Evolutionary conservation across 805 yeast species (phyloP), one percentile per base, ranked within the genome.

Genomic region (Nakazawaea laoshanensis): DNA sequence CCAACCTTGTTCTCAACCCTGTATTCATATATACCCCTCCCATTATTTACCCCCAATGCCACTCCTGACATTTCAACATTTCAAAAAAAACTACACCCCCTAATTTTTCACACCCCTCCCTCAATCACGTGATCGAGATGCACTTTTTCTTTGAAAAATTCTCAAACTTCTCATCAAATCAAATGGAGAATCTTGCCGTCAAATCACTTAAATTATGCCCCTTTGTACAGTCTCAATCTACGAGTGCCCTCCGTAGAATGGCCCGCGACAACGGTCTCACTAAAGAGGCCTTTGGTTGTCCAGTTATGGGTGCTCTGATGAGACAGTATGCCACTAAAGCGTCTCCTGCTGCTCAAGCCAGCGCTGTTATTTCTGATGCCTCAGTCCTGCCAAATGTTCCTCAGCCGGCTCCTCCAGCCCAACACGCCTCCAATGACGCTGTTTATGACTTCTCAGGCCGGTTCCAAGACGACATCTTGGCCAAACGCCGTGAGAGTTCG

Each of bases 231-330:
- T 55, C 75, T 16, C 64, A 75, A 16, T 66, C 83, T 4, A 61
- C 78, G 14, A 61, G 72, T 32, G 66, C 78, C 11, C 62, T 85
- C 50, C 74, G 80, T 47, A 62, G 65, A 42, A 50, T 82, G 44
- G 66, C 78, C 33, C 52, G 54, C 14, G 44, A 52, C 36, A 51
- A 68, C 20, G 49, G 57, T 17, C 68, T 81, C 50, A 61, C 67
- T 29, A 48, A 58, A 28, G 72, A 71, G 42, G 95, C 94, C 34
- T 56, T 69, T 28, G 70, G 67, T 40, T 88, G 97, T 57, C 97
- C 97, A n/a, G 81, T 87, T 36, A 83, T 87, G 81, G 85, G 85
- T 17, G 76, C 77, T 33, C 95, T 95, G 23, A 58, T 86, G 33
- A 63, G 70, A 55, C 14, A 39, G 30, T 71, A 71, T 47, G 64